Base-by-base conservation (phyloP, 208 protist species). In the Leishmania gerbilli region DNA sequence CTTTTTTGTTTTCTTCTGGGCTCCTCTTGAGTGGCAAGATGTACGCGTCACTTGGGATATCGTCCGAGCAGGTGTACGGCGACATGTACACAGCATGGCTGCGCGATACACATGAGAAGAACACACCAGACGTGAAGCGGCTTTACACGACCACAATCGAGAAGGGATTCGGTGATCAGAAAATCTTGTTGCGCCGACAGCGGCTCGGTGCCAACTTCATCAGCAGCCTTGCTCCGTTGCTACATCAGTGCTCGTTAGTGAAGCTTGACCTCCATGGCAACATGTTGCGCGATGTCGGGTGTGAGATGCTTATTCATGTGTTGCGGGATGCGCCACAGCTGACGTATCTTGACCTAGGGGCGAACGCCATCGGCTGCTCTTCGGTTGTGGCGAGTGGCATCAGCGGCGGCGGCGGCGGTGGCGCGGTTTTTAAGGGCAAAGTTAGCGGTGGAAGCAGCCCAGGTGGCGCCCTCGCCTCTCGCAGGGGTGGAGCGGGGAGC, bases 51-150 rank as follows among this genome's bases (percentile, higher is more conserved):
- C 80, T 95, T 62, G 92, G 92, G 21, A 84, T 97, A 65, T 92
- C 86, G 1, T 80, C 88, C 58, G 93, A 96, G 75, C 92, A 98
- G 86, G 86, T 97, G 68, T 95, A 93, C 79, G 89, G 91, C n/a
- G 91, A 97, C 68, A 82, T 98, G 53, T 97, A 93, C 89, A 69
- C 88, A 51, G 87, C 92, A 13, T 98, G 95, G 94, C 86, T 97
- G 13, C 94, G 95, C 69, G 95, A 98, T 89, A 97, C 94, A 0
- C 90, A 92, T 67, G 94, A 98, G 82, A 95, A 95, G 74, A 94
- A 91, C 85, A 94, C 82, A 21, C 58, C 83, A 27, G 93, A 98
- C 47, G 88, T 92, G 0, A 87, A 85, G 68, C 91, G 93, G 68
- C 77, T 94, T 42, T 98, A 97, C 81, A 93, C 89, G 11, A 91